Base-by-base conservation (phyloP, 371 early-diverging fungal species). In the Actinomucor elegans region DNA sequence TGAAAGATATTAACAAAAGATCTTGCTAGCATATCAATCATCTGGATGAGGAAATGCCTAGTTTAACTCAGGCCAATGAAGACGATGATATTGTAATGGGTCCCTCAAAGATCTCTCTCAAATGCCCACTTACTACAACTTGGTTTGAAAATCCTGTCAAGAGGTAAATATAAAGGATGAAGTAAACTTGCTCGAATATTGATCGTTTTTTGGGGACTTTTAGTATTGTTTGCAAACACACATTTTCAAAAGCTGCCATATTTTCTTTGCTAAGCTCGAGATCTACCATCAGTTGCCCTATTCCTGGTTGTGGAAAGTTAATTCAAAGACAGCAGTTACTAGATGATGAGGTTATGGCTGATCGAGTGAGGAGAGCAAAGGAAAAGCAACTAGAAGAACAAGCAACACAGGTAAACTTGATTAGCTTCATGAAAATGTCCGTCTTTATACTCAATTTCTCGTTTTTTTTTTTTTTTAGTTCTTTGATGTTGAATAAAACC, bases 61-160 rank as follows among this genome's bases (percentile, higher is more conserved):
- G 49, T 8, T 52, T 59, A 42, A 32, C 17, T 17, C 45, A 52
- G 0, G 35, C 36, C 9, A 46, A 55, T 2, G 60, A 59, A 9
- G 70, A 70, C 34, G 67, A 67, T 33, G 75, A 75, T 51, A 57
- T 75, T 44, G 59, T 71, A 4, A 51, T 75, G 32, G 66, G 67
- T 2, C 45, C 60, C 14, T 55, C 69, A 0, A 69, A 64, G 41
- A 49, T 61, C 24, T 69, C 71, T 18, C 51, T 75, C 10, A 63
- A 54, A 52, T 75, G 75, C 37, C 75, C 75, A n/a, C 11, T 75
- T 14, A 71, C 75, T 11, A 65, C 61, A 1, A 48, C 55, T 9
- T 67, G 66, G 61, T 56, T 71, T 24, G 66, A 65, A 21, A 38
- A 67, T 4, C 75, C 75, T 11, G 55, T 75, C 10, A 71, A 67